A percentile compares a stretch with the other conserved stretches of the same genome.
These are phyloP conservation scores for Arthrobotrys conoides DNA, from an alignment of 2,329 filamentous ascomycete species.

Conservation along the genomic window DNA sequence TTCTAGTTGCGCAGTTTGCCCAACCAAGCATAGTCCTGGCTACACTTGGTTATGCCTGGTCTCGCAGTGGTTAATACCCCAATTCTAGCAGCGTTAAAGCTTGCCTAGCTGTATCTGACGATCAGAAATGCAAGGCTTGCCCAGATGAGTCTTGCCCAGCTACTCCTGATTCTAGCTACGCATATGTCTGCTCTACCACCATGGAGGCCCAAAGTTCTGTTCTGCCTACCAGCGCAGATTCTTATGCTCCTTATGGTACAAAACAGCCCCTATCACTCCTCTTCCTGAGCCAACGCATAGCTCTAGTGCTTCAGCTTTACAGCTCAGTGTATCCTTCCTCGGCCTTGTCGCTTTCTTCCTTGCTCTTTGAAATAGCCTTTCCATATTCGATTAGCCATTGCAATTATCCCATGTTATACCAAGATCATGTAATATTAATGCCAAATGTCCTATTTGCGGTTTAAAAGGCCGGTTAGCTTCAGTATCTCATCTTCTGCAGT, in stretches of 20 bases:
- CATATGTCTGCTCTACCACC: constrained; percentile 14
- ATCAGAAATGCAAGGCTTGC: not conserved
- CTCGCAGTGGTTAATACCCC: too few species aligned
- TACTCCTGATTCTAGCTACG: not conserved
- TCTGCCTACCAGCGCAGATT: constrained; percentile 7
- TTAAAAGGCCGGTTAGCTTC: too few species aligned
- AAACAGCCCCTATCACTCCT: not conserved
- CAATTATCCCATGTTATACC: not conserved
- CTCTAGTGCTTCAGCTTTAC: constrained; percentile 27
- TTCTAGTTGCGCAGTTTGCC: not conserved
- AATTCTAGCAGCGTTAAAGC: not conserved
- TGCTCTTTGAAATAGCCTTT: not conserved
- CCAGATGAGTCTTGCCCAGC: constrained; percentile 16
- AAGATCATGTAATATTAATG: not conserved
- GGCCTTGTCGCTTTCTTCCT: constrained; percentile 23
- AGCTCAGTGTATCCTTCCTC: constrained; percentile 7
- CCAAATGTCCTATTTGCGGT: not conserved
- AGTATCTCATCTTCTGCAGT: too few species aligned
- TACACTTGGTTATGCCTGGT: constrained; percentile 11
- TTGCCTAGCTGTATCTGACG: not conserved
- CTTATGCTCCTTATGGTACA: constrained; percentile 5
- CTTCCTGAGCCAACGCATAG: constrained; percentile 31
- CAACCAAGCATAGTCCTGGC: constrained; percentile 6
- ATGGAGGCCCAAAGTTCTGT: constrained; percentile 30
- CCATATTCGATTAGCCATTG: not conserved